These are phyloP conservation scores for Lipomyces yarrowii DNA, from an alignment of 1,139 yeast genomes.

Conservation along the genomic window DNA sequence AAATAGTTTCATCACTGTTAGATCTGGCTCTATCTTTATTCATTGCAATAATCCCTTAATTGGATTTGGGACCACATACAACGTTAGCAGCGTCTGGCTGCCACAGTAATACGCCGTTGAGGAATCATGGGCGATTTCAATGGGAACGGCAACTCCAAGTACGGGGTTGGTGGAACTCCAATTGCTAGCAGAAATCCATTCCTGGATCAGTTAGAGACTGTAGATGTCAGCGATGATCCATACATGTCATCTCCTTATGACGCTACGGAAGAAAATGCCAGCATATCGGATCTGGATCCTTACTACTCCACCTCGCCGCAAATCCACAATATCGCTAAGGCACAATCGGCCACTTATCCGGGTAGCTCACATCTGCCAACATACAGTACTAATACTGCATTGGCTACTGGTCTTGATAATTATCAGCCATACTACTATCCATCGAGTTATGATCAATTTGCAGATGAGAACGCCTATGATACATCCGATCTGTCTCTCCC, in stretches of 20 bases:
- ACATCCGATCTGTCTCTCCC: neutral
- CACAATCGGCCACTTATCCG: neutral
- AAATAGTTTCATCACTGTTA: neutral
- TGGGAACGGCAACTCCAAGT: neutral
- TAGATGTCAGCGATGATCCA: neutral
- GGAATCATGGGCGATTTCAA: neutral
- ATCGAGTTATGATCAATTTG: neutral
- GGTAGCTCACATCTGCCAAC: neutral
- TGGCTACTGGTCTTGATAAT: conserved; percentile 10
- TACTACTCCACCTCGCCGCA: neutral
- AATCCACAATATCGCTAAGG: neutral
- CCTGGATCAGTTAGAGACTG: neutral
- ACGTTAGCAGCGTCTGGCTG: neutral
- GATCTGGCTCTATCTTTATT: neutral
- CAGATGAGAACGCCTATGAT: conserved; percentile 1
- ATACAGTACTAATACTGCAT: neutral
- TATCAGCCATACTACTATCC: conserved; percentile 30
- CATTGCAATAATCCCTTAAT: neutral
- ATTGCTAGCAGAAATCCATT: neutral
- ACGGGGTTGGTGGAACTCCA: neutral
- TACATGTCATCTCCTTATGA: conserved; percentile 1
- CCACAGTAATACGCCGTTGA: neutral
- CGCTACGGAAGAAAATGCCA: neutral
- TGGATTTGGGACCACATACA: neutral
- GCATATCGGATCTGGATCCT: neutral